phyloP scores from a whole-genome alignment of 148 eudicot genomes.

The Cornus florida region DNA sequence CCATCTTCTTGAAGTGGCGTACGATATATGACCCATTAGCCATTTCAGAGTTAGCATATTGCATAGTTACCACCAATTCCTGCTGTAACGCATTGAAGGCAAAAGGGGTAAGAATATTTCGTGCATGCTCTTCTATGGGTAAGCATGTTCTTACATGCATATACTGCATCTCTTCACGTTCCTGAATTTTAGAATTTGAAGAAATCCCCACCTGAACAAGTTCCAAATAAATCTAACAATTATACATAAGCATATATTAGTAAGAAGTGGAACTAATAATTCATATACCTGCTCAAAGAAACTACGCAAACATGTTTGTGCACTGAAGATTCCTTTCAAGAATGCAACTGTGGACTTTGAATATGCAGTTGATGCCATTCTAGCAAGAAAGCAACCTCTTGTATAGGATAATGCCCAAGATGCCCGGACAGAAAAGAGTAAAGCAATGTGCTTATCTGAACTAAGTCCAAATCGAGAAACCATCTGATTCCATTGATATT shows the following conservation, averaged over 20 bases:
- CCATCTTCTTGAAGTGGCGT: constrained; percentile 36
- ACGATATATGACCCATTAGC: constrained; percentile 26
- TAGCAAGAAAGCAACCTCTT: constrained; percentile 31
- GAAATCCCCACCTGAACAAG: constrained; percentile 27
- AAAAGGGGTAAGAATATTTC: constrained; percentile 31
- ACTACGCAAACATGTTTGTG: constrained; percentile 27
- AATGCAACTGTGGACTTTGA: constrained; percentile 25
- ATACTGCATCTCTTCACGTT: constrained; percentile 23
- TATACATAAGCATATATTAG: neutral
- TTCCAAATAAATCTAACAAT: neutral
- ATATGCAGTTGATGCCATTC: constrained; percentile 29
- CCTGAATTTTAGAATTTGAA: constrained; percentile 16
- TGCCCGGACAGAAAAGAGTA: constrained; percentile 26
- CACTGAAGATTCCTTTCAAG: constrained; percentile 27
- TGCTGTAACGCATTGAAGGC: constrained; percentile 38
- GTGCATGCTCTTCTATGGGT: constrained; percentile 44
- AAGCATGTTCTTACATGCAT: constrained; percentile 28
- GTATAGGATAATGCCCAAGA: constrained; percentile 33
- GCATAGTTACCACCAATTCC: constrained; percentile 36
- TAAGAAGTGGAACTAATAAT: neutral
- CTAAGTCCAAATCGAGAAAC: constrained; percentile 30
- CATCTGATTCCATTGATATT: constrained; percentile 31
- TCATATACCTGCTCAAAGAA: constrained; percentile 29
- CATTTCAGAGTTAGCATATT: constrained; percentile 36
- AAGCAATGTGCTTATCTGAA: constrained; percentile 27